Percentiles rank a stretch among this genome's conserved stretches.
These are phyloP conservation scores for Aspergillus sp. DNA, from an alignment of 2,329 filamentous ascomycete genomes.

Conservation along the genomic window DNA sequence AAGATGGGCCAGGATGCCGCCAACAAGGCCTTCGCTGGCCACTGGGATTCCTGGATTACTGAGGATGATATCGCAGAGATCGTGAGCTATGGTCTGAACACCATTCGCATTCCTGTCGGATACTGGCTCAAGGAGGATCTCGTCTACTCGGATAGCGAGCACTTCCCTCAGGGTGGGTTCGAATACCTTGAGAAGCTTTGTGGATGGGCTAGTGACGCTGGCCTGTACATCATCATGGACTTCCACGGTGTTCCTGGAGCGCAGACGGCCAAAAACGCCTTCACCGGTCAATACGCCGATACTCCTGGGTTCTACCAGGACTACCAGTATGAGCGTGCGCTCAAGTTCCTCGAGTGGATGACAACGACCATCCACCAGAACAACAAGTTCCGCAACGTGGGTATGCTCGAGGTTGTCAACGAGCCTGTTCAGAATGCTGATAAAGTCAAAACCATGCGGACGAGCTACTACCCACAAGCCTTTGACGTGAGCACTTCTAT, in stretches of 20 bases:
- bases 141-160: constrained; percentile 44
- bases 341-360: constrained; percentile 54
- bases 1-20: constrained; percentile 44
- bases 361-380: constrained; percentile 48
- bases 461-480: constrained; percentile 47
- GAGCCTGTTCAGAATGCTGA: constrained; percentile 46
- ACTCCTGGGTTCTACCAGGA: constrained; percentile 52
- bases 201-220: constrained; percentile 45
- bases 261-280: constrained; percentile 42
- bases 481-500: constrained; percentile 23
- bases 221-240: constrained; percentile 52
- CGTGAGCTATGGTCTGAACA: constrained; percentile 48
- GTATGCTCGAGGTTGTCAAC: constrained; percentile 57
- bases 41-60: constrained; percentile 51
- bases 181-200: constrained; percentile 45
- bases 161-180: constrained; percentile 48
- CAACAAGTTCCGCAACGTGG: constrained; percentile 49
- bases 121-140: constrained; percentile 53
- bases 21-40: constrained; percentile 44
- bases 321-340: constrained; percentile 53
- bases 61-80: constrained; percentile 48
- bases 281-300: constrained; percentile 42
- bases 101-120: constrained; percentile 51
- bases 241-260: constrained; percentile 50
- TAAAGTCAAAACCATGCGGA: constrained; percentile 31